These are phyloP conservation scores for Dioszegia hungarica DNA, from an alignment of 768 basidiomycete genomes.

Conservation along the genomic window DNA sequence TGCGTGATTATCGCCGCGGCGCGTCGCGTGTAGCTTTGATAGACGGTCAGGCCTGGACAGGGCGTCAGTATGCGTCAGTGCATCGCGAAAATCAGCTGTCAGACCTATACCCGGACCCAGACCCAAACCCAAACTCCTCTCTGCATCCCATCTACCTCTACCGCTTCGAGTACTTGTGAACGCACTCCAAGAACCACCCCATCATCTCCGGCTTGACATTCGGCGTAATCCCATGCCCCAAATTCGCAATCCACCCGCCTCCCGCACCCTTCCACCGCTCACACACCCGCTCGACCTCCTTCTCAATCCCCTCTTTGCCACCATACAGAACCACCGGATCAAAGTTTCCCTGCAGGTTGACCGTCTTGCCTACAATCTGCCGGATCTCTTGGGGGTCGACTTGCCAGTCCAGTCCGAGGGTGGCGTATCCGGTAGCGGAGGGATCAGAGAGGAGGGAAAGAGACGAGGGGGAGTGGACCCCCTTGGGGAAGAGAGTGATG, in stretches of 20 bases:
- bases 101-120: too few relatives aligned
- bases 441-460: slow-evolving; percentile 59
- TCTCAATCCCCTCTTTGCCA: slow-evolving; percentile 77
- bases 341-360: slow-evolving; percentile 72
- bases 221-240: slow-evolving; percentile 96
- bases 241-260: slow-evolving; percentile 89
- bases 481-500: slow-evolving; percentile 92
- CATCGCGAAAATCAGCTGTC: too few relatives aligned
- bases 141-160: background rate
- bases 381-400: slow-evolving; percentile 72
- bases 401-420: slow-evolving; percentile 87
- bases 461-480: slow-evolving; percentile 64
- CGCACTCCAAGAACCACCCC: slow-evolving; percentile 81
- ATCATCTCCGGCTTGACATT: slow-evolving; percentile 91
- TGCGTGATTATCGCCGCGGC: too few relatives aligned
- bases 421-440: slow-evolving; percentile 66
- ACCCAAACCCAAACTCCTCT: too few relatives aligned
- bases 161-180: slow-evolving; percentile 46
- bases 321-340: slow-evolving; percentile 85
- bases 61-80: too few relatives aligned
- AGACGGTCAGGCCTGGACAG: too few relatives aligned
- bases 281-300: slow-evolving; percentile 75
- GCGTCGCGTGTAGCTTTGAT: too few relatives aligned
- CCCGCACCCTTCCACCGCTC: slow-evolving; percentile 59
- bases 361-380: slow-evolving; percentile 54